phyloP scores from a whole-genome alignment of 345 rosid species.

The Citrus unshiu region DNA sequence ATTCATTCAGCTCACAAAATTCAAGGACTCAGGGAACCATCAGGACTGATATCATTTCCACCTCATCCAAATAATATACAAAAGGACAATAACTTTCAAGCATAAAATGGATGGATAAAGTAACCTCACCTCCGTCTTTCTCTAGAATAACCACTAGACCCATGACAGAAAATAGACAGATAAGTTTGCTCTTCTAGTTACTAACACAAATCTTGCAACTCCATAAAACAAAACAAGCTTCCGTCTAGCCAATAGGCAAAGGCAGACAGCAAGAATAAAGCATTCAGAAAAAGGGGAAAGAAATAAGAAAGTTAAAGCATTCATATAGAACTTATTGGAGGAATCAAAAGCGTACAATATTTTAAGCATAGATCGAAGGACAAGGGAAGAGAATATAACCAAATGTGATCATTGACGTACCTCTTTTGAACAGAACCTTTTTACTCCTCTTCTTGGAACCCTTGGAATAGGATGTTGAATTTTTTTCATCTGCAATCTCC shows the following conservation, averaged over 20 bases:
- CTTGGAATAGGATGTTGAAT: slow-evolving; percentile 29
- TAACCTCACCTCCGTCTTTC: neutral
- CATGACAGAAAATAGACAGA: neutral
- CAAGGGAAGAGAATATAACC: neutral
- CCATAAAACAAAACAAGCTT: neutral
- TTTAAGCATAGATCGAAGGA: neutral
- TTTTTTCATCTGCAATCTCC: slow-evolving; percentile 35
- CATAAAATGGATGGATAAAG: neutral
- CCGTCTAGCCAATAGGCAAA: neutral
- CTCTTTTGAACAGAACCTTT: slow-evolving; percentile 60
- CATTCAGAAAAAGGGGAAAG: neutral
- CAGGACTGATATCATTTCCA: neutral
- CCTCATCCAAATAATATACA: neutral
- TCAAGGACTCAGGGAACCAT: neutral
- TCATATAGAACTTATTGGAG: neutral
- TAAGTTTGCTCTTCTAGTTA: neutral
- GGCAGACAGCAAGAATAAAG: neutral
- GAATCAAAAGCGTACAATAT: neutral
- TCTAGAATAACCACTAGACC: neutral
- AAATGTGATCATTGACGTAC: slow-evolving; percentile 22
- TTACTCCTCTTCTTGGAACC: slow-evolving; percentile 53
- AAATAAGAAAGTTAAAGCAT: neutral
- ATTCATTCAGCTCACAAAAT: neutral
- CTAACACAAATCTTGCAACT: neutral
- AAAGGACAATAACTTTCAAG: neutral